Evolutionary conservation across 2,329 filamentous ascomycete genomes (phyloP), one percentile per base, ranked within the genome.

Genomic region (Ceratocystis huliohia): DNA sequence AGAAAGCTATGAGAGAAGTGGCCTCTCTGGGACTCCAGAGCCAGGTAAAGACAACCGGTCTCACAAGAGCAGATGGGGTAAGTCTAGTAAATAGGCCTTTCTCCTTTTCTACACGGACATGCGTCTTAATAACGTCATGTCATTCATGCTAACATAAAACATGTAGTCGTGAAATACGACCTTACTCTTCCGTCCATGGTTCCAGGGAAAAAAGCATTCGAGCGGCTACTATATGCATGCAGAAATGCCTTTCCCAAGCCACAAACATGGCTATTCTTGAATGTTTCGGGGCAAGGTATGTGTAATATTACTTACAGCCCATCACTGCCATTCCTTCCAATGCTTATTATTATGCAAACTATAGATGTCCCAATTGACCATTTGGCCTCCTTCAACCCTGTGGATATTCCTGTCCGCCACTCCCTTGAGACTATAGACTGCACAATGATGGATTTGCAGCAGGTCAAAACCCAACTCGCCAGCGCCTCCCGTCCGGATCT

Each of bases 191-290:
- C 86, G 0, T 86, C 86, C 0, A 96, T 96, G 89, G 74, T 90
- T 6, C 87, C 86, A 65, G 91, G 91, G 2, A 94, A 91, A 74
- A 91, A 88, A 69, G 88, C 86, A 0, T 96, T 95, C 72, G 87
- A 92, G 69, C 81, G 90, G 59, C 78, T 96, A 15, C 74, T 87
- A 5, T 89, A 89, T 79, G 90, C 91, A 15, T 91, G 86, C 74
- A 86, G 87, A 71, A 89, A 91, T 69, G 89, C 90, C 25, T 78
- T 96, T 25, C 83, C 81, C 62, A 76, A 80, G 57, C 84, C 86
- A 1, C 72, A 87, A 25, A 83, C 83, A 1, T 96, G 93, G 91
- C 77, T 97, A 0, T 92, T 94, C 71, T 87, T 81, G 72, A 87
- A 91, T 71, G 74, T 86, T 50, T 76, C 30, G 3, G n/a, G 25